Evolutionary conservation across 148 eudicot genomes (phyloP), one percentile per base, ranked within the genome.

Genomic region (Rheum nobile): DNA sequence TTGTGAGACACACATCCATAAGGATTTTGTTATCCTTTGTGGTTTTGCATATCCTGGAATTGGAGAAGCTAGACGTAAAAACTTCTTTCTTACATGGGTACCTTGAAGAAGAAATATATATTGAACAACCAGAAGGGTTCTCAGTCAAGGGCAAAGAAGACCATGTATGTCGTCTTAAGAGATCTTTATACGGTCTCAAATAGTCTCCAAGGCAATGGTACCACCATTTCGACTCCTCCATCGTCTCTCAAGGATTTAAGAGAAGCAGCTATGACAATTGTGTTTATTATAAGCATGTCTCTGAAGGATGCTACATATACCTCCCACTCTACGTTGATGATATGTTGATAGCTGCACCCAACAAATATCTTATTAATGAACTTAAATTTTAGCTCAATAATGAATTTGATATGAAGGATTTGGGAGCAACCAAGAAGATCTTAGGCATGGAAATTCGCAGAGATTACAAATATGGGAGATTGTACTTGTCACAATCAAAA

Each of bases 141-240:
- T n/a, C 24, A 0, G 22, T 70, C 39, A 32, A 37, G 1, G 74
- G 69, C 2, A 76, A 76, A 28, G 69, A 71, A 8, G 69, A 70
- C 16, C 74, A 52, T 48, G 52, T 70, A 35, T 35, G 37, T 35
- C 37, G 37, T 35, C 37, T 35, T 4, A 35, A 35, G 37, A 35
- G 4, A 35, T 76, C 73, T 8, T 37, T 69, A 10, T 68, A 50
- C 69, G 73, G 78, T 6, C 29, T 69, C 1, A 76, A 48, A 24
- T 67, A 46, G 9, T 68, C 78, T 35, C 73, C 13, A 6, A 46
- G 74, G 14, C 73, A 68, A 28, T 76, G 67, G 47, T 76, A 68
- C 12, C 68, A 35, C n/a, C 16, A 31, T 9, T 48, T 76, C 68
- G 48, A 69, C 10, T 16, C 73, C 8, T 50, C 68, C 34, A 50